Base-by-base conservation (phyloP, 306 rosid species). In the Begonia masoniana region DNA sequence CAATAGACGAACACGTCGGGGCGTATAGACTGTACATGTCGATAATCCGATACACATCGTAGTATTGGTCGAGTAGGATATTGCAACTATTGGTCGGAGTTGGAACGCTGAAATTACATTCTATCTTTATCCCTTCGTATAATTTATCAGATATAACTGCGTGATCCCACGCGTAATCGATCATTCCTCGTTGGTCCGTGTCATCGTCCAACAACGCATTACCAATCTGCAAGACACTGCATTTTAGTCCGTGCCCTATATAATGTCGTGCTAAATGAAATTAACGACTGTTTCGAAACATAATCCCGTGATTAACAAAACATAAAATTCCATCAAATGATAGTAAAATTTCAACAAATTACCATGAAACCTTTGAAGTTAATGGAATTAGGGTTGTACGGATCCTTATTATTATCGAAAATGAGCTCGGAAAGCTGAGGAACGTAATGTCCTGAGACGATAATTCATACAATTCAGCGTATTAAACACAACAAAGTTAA, bases 361-460 rank as follows among this genome's bases (percentile, higher is more conserved):
- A 76, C 82, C 60, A 76, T 76, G 65, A 76, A 76, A 15, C 82
- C 82, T 52, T 69, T 76, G 65, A 76, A 68, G 51, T 76, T 76
- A 13, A 76, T 72, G 19, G 57, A 43, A 4, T 65, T 5, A 13
- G 63, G 45, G 63, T 62, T 65, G 4, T 69, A 43, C 31, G 46
- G 51, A 1, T 43, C 24, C 47, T 66, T 75, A 66, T 75, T 75
- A 8, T 39, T 39, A 43, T 76, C 82, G 50, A 65, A 72, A 56
- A 76, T 15, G 55, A 76, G 54, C 62, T 76, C 82, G 2, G 82
- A 72, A 15, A 76, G 75, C 46, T 76, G 78, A 45, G 82, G 82
- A 55, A 69, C 96, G 58, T 88, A 88, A 61, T 88, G 96, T 47
- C 96, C 96, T 88, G 82, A 65, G 56, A 54, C 36, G 41, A 26